These are phyloP conservation scores for Conticribra guillardii DNA, from an alignment of 108 stramenopile species.

Conservation along the genomic window DNA sequence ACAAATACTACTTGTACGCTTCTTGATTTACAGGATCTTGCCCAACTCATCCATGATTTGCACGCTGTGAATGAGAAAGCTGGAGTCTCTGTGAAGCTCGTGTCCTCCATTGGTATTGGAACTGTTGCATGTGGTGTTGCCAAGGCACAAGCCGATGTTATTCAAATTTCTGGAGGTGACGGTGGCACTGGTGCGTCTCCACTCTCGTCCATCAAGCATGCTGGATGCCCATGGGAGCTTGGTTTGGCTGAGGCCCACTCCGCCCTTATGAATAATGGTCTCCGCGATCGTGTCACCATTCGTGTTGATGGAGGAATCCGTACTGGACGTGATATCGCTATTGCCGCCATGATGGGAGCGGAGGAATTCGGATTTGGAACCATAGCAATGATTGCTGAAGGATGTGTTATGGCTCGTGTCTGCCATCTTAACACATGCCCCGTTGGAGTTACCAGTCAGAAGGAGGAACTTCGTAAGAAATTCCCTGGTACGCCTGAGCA, in stretches of 20 bases:
- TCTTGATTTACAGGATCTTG: constrained; percentile 74
- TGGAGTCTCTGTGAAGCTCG: constrained; percentile 96
- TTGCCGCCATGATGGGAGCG: constrained; percentile 91
- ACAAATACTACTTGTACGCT: not conserved
- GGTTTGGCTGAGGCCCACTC: constrained; percentile 93
- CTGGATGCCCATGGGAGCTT: constrained; percentile 94
- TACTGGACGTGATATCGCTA: constrained; percentile 90
- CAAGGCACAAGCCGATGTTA: constrained; percentile 96
- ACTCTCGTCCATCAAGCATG: constrained; percentile 91
- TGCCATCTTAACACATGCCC: constrained; percentile 98
- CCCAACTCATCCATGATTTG: constrained; percentile 94
- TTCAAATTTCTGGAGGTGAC: constrained; percentile 93
- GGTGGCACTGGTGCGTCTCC: constrained; percentile 96
- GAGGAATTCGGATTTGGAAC: constrained; percentile 96
- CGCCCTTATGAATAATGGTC: constrained; percentile 83
- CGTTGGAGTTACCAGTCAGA: constrained; percentile 95
- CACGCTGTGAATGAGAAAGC: constrained; percentile 92
- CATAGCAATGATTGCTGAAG: constrained; percentile 95
- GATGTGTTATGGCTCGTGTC: constrained; percentile 96
- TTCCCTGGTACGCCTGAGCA: constrained; percentile 97
- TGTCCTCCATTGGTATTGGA: constrained; percentile 96
- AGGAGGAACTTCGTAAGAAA: constrained; percentile 94
- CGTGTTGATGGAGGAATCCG: constrained; percentile 94
- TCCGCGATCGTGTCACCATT: constrained; percentile 88
- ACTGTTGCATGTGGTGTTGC: constrained; percentile 96